A percentile compares a stretch with the other conserved stretches of the same genome.
Conservation (phyloP, 495 filamentous ascomycete genomes). For the Penicillium goetzii region DNA sequence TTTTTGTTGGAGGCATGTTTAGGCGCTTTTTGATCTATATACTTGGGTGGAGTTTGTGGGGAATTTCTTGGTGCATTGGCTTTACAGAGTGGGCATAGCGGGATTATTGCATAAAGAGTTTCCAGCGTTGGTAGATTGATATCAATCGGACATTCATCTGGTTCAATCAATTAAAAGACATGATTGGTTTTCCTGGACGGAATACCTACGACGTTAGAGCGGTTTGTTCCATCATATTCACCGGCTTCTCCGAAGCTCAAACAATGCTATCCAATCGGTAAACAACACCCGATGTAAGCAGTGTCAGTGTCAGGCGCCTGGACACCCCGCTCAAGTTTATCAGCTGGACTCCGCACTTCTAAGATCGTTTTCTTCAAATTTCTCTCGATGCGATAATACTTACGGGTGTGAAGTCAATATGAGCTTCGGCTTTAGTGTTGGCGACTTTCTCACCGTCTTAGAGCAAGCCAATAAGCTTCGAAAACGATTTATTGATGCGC, state of each 20-base stretch:
- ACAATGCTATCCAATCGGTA: background rate
- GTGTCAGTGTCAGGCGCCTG: background rate
- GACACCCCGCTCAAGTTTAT: background rate
- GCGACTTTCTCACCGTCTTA: background rate
- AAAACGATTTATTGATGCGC: conserved; percentile 5
- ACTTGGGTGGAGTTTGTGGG: background rate
- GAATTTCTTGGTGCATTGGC: background rate
- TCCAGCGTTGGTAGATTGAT: background rate
- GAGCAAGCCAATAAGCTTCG: background rate
- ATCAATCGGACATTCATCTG: background rate
- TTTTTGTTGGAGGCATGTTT: conserved; percentile 6
- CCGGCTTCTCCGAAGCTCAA: background rate
- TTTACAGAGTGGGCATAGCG: background rate
- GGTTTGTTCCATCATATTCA: background rate
- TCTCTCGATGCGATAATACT: background rate
- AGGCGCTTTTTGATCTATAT: background rate
- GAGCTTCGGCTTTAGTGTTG: background rate
- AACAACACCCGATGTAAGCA: background rate
- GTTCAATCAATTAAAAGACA: background rate
- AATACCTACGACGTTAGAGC: background rate
- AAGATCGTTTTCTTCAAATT: background rate
- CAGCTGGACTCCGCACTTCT: background rate
- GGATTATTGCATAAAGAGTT: background rate
- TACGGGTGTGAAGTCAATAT: background rate
- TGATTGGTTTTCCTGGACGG: too few relatives aligned